Percentiles rank a stretch among this genome's conserved stretches.
Conservation (phyloP, 345 rosid genomes). For the Tarenaya hassleriana region DNA sequence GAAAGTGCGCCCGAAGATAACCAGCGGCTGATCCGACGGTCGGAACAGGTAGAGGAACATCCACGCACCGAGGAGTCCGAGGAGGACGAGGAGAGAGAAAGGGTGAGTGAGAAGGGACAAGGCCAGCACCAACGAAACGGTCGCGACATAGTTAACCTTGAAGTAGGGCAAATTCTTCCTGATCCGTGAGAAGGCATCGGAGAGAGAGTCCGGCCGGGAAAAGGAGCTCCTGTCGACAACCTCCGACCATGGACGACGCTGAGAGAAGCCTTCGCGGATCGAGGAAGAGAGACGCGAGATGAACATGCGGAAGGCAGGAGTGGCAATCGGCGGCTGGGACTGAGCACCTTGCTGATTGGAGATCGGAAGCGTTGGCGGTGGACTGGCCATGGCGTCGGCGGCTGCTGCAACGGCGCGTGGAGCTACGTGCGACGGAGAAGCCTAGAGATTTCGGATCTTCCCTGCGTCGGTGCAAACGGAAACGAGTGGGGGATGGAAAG, state of each 20-base stretch:
- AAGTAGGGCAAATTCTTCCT: conserved; percentile 55
- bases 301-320: conserved; percentile 69
- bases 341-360: conserved; percentile 35
- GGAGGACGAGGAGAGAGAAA: conserved; percentile 62
- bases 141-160: conserved; percentile 62
- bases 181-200: conserved; percentile 71
- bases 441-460: conserved; percentile 8
- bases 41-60: conserved; percentile 63
- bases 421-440: conserved; percentile 12
- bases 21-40: conserved; percentile 68
- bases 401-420: conserved; percentile 19
- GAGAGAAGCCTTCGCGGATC: conserved; percentile 63
- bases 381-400: conserved; percentile 40
- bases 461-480: background rate
- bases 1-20: conserved; percentile 59
- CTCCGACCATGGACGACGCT: conserved; percentile 77
- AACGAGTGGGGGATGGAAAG: background rate
- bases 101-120: conserved; percentile 70
- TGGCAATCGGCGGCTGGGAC: conserved; percentile 61
- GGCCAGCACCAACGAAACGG: conserved; percentile 55
- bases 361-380: conserved; percentile 50
- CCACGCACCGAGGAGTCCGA: conserved; percentile 58
- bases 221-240: conserved; percentile 56
- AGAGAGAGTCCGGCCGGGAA: conserved; percentile 50
- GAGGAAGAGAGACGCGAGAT: conserved; percentile 61